Evolutionary conservation across 345 rosid species (phyloP), one percentile per base, ranked within the genome.

Genomic region (Mangifera indica): DNA sequence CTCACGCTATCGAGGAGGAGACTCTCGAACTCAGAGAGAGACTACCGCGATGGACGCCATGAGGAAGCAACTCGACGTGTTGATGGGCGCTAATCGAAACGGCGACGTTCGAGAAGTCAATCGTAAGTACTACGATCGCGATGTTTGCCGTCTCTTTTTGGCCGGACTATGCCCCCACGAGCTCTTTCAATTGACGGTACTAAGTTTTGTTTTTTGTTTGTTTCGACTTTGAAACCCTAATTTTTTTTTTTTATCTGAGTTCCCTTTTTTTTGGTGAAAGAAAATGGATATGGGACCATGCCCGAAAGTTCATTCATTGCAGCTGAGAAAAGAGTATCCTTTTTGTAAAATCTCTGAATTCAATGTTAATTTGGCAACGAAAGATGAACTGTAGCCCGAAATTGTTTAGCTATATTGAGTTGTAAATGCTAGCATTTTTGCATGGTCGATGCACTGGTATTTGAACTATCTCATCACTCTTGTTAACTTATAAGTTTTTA

Each of bases 261-360:
- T 8, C n/a, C n/a, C n/a, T n/a, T 71, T 78, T 77, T 59, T 29
- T 29, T 29, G n/a, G 34, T 72, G 62, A 57, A 89, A 96, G 98
- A 96, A 96, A 89, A 96, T 96, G 99, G 99, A 96, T 78, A 92
- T 96, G 99, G 99, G 99, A 48, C 98, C 99, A 4, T 96, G 99
- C 81, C 96, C 99, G 25, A 96, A 96, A 82, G 97, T 93, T 70
- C 99, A 96, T 82, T 96, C 99, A 40, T 81, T 91, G 81, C 97
- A 88, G 83, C 90, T 96, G 77, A 83, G 99, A 76, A 93, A 93
- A 88, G 98, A 93, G 97, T 91, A 94, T 87, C 95, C 91, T 83
- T 69, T 73, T 64, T 29, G 32, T 26, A 20, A 15, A n/a, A 18
- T n/a, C n/a, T 3, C 5, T 48, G 14, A 48, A 12, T 12, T 48